Conservation (phyloP, 331 rosid genomes). For the Erythrophleum ivorense region DNA sequence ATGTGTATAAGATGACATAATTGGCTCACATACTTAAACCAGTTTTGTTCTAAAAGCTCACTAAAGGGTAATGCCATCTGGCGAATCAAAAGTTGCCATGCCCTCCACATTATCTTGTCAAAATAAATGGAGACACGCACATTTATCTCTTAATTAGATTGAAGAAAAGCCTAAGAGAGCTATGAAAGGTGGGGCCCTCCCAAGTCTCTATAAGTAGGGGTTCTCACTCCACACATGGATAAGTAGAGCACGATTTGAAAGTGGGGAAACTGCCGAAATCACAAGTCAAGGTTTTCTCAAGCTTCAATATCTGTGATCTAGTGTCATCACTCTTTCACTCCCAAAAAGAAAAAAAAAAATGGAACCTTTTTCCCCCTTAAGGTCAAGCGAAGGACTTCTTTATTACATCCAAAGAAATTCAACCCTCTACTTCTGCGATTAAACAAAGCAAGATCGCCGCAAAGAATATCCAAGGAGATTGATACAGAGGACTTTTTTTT, state of each 20-base stretch:
- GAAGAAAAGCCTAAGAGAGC: not conserved
- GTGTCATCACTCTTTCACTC: not conserved
- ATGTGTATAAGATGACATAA: not conserved
- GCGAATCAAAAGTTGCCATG: not conserved
- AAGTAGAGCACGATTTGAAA: not conserved
- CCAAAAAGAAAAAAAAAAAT: not conserved
- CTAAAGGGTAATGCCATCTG: not conserved
- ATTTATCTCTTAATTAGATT: not conserved
- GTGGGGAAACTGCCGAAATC: not conserved
- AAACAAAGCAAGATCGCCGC: not conserved
- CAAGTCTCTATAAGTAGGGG: not conserved
- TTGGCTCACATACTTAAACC: not conserved
- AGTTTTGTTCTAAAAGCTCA: not conserved
- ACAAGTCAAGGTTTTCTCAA: not conserved
- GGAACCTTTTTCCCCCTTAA: not conserved
- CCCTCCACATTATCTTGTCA: not conserved
- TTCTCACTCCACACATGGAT: not conserved
- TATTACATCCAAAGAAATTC: not conserved
- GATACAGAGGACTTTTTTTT: not conserved
- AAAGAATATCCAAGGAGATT: not conserved
- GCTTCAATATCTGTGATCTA: not conserved
- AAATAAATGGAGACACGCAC: not conserved
- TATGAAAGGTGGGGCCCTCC: not conserved
- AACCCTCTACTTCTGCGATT: not conserved
- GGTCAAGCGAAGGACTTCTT: not conserved